phyloP scores from a whole-genome alignment of 805 yeast genomes.

The Yamadazyma olivae region DNA sequence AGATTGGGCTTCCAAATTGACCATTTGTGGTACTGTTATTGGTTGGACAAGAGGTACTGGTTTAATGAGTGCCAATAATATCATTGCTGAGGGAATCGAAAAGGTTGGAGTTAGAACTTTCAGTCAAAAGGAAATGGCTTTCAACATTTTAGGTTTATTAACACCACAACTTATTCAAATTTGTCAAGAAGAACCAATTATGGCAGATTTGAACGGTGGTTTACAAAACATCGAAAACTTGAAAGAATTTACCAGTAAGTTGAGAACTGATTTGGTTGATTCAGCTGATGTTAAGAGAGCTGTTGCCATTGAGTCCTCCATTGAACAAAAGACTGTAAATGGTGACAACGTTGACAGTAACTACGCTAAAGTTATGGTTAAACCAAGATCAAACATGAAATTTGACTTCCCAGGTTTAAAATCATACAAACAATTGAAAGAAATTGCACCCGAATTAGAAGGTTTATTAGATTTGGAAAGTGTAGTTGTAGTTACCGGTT shows the following conservation, averaged over 20 bases:
- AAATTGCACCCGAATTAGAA: slow-evolving; percentile 69
- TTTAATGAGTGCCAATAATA: slow-evolving; percentile 94
- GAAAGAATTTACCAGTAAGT: slow-evolving; percentile 77
- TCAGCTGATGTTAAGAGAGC: slow-evolving; percentile 93
- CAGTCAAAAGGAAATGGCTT: slow-evolving; percentile 99
- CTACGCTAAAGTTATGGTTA: slow-evolving; percentile 69
- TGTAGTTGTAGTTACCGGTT: slow-evolving; percentile 95
- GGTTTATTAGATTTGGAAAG: slow-evolving; percentile 90
- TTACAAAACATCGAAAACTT: slow-evolving; percentile 89
- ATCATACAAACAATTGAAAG: slow-evolving; percentile 68
- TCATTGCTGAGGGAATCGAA: slow-evolving; percentile 97
- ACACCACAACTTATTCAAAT: slow-evolving; percentile 79
- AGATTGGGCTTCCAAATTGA: slow-evolving; percentile 91
- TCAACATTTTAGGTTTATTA: slow-evolving; percentile 92
- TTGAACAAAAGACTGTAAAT: slow-evolving; percentile 80
- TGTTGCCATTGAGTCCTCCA: slow-evolving; percentile 87
- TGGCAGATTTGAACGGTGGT: slow-evolving; percentile 99
- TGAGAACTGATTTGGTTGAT: slow-evolving; percentile 74
- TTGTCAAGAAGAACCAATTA: slow-evolving; percentile 91
- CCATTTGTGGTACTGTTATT: slow-evolving; percentile 96
- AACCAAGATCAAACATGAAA: slow-evolving; percentile 94
- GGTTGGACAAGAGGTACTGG: slow-evolving; percentile 99
- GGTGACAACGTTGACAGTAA: slow-evolving; percentile 90
- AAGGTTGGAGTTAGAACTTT: slow-evolving; percentile 94
- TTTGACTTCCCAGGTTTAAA: slow-evolving; percentile 90